Evolutionary conservation across 352 stramenopile genomes (phyloP), one percentile per base, ranked within the genome.

Genomic region (Globisporangium uncinulatum): DNA sequence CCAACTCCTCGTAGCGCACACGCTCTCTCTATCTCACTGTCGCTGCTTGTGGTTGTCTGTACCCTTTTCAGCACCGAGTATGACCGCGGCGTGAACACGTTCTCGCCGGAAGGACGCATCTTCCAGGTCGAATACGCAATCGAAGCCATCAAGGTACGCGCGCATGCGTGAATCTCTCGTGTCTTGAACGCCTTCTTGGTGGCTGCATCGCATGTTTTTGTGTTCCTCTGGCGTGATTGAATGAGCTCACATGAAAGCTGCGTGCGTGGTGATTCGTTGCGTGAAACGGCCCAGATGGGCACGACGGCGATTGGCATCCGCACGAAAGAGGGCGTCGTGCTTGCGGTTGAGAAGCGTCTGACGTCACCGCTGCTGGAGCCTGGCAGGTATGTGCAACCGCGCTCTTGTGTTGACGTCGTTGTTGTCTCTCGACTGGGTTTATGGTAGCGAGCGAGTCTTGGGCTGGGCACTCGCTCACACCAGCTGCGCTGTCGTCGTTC

Each of bases 61-160:
- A 9, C 8, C 20, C 5, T 47, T 20, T 59, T 14, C 45, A 97
- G 95, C 69, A 98, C 91, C 52, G 97, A 99, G 81, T 99, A 99
- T 73, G 97, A 99, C 80, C 91, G 97, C 59, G 97, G 97, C 64
- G 97, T 99, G 34, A 99, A 99, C 84, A 99, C 97, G 21, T 99
- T 99, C 72, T 99, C 94, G 64, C 97, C 97, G 13, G 97, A 99
- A 82, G 97, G 97, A 47, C 92, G 97, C 66, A 87, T 99, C 36
- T 99, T 99, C 73, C 97, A 99, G 73, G 97, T 99, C 52, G 96
- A 99, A 68, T 99, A 99, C 71, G 97, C 97, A 43, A 98, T 99
- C 62, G 96, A 99, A 74, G 96, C 97, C 55, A 99, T 99, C 63
- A 97, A 98, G 73, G 87, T 96, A 56, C 41, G 67, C 41, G 67